phyloP scores from a whole-genome alignment of 2,329 filamentous ascomycete species.

The Aspergillus proliferans region DNA sequence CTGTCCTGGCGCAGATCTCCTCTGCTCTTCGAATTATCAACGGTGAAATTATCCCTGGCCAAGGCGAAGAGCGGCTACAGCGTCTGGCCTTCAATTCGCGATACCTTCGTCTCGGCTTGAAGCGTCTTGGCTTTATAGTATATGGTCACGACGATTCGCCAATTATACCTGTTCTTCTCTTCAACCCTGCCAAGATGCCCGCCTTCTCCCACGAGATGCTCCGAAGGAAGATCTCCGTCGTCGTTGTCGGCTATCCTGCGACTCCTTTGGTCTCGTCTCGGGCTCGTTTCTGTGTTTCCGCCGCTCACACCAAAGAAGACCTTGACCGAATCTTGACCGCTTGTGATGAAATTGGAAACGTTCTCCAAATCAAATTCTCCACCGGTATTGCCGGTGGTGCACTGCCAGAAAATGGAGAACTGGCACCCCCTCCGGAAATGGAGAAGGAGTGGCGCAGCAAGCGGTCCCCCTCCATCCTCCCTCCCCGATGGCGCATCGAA shows the following conservation, averaged over 20 bases:
- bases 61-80: slow-evolving; percentile 92
- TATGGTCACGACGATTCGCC: slow-evolving; percentile 97
- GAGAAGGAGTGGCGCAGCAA: slow-evolving; percentile 59
- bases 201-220: slow-evolving; percentile 99
- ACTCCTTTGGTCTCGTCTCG: slow-evolving; percentile 92
- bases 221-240: slow-evolving; percentile 92
- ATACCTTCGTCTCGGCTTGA: slow-evolving; percentile 93
- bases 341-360: slow-evolving; percentile 86
- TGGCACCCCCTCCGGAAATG: slow-evolving; percentile 57
- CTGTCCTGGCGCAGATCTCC: slow-evolving; percentile 84
- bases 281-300: slow-evolving; percentile 90
- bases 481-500: slow-evolving; percentile 73
- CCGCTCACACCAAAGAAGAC: slow-evolving; percentile 97
- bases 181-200: slow-evolving; percentile 98
- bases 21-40: slow-evolving; percentile 81
- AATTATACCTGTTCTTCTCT: slow-evolving; percentile 89
- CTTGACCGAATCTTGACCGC: slow-evolving; percentile 82
- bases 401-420: slow-evolving; percentile 65
- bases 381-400: slow-evolving; percentile 87
- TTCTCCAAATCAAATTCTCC: slow-evolving; percentile 94
- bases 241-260: slow-evolving; percentile 94
- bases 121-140: slow-evolving; percentile 92
- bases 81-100: slow-evolving; percentile 96
- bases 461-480: slow-evolving; percentile 48
- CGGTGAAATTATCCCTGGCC: slow-evolving; percentile 78